Base-by-base conservation (phyloP, 345 rosid genomes). In the Kandelia obovata region DNA sequence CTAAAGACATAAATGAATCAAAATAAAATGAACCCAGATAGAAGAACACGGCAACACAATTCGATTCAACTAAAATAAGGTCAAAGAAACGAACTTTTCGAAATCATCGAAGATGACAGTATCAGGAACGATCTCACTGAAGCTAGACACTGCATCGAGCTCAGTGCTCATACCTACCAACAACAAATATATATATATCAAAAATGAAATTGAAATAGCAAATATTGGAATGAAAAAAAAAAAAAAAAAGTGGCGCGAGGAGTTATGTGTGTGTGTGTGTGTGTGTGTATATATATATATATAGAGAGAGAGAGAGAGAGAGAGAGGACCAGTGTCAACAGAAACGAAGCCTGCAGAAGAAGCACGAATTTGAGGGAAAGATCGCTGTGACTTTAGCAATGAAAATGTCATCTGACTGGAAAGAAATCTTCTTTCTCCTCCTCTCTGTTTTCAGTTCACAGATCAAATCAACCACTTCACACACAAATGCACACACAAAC, bases 51-150 rank as follows among this genome's bases (percentile, higher is more conserved):
- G 49, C 13, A 43, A 43, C 4, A 15, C 49, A 43, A 43, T 43
- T 9, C 27, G 4, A 25, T 17, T 34, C 31, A 59, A 27, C 25
- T 13, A 17, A 59, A 46, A 27, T 17, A 9, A 31, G 32, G 35
- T 25, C 21, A 47, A 37, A 57, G 17, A 31, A 19, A 20, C 17
- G 39, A 67, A 93, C 98, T 85, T 88, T 78, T 89, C 91, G 67
- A 94, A 94, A 79, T 94, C 98, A 84, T 91, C 96, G 70, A 94
- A 94, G 69, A 94, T 83, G 68, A 94, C 97, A 13, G 97, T 91
- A 73, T 94, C 96, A 53, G 97, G 98, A 28, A 94, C 98, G 65
- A 94, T 94, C 82, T 91, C 95, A 62, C 98, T 94, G 76, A 91
- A 87, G 56, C 82, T 81, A 73, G 96, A 94, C 7, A 94, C 92